Conservation (phyloP, 192 early-diverging fungal genomes). For the Ambispora gerdemannii region DNA sequence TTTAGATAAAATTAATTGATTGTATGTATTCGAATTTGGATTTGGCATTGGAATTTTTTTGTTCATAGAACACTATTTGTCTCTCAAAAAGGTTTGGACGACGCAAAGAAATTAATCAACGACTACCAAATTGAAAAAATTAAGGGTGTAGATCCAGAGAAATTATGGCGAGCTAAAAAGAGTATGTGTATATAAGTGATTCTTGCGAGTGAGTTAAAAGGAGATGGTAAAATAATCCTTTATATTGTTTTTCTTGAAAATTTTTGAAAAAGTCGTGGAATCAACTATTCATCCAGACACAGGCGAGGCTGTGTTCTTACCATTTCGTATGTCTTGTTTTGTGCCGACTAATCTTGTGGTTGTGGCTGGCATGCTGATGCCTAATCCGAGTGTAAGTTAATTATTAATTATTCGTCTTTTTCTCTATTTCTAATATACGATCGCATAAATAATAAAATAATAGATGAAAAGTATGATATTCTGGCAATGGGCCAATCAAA, state of each 20-base stretch:
- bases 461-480: constrained; percentile 59
- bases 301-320: constrained; percentile 70
- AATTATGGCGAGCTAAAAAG: constrained; percentile 72
- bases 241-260: too few relatives aligned
- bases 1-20: background rate
- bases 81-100: constrained; percentile 50
- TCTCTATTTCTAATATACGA: too few relatives aligned
- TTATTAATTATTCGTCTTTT: background rate
- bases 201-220: too few relatives aligned
- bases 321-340: constrained; percentile 82
- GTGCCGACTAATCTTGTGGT: constrained; percentile 80
- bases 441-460: too few relatives aligned
- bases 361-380: constrained; percentile 80
- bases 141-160: constrained; percentile 39
- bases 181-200: constrained; percentile 41
- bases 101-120: constrained; percentile 58
- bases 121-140: constrained; percentile 56
- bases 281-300: constrained; percentile 81
- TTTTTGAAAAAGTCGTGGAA: constrained; percentile 65
- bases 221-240: too few relatives aligned
- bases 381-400: constrained; percentile 65
- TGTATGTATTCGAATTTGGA: background rate
- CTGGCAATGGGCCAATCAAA: constrained; percentile 83
- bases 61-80: constrained; percentile 59
- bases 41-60: background rate